Base-by-base conservation (phyloP, 495 filamentous ascomycete genomes). In the Melanomma pulvis-pyrius region DNA sequence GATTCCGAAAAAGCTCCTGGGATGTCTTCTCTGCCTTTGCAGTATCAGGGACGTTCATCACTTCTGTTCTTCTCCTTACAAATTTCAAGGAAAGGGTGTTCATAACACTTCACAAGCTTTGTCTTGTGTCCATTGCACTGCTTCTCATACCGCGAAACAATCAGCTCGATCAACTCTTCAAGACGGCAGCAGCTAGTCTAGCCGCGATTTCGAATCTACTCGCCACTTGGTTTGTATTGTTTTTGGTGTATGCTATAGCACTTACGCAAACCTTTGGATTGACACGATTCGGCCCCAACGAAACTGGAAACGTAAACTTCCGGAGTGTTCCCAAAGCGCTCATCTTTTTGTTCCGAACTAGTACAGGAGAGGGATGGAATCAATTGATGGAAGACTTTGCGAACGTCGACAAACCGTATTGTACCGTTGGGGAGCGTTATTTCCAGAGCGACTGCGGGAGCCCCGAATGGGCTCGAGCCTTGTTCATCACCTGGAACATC, bases 401-500 rank as follows among this genome's bases (percentile, higher is more conserved):
- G 2, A 84, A 81, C 51, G 88, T 94, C 70, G 80, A 79, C 52
- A 82, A 85, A 4, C 96, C 94, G 0, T 78, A 87, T 55, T 99
- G 94, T 78, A 90, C 90, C 0, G 79, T 83, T 7, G 82, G 81
- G 17, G 56, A 74, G 4, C 81, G 81, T 19, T 96, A 93, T 73
- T 90, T 91, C 64, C 77, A 90, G n/a, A 90, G 90, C 71, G 96
- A 98, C 79, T 99, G 94, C 73, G 94, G 94, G 34, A 93, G 94
- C 75, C 83, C 83, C 25, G 83, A 85, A 47, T 98, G 94, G 90
- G 92, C 94, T 17, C 83, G 91, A 34, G 83, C 83, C 48, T 81
- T 99, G 32, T 98, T 99, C 80, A 91, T 97, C 62, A 84, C 90
- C 12, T 99, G 94, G 94, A 99, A 99, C 79, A 92, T 99, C 71